phyloP scores from a whole-genome alignment of 192 early-diverging fungal species.

The Coemansia sp. region DNA sequence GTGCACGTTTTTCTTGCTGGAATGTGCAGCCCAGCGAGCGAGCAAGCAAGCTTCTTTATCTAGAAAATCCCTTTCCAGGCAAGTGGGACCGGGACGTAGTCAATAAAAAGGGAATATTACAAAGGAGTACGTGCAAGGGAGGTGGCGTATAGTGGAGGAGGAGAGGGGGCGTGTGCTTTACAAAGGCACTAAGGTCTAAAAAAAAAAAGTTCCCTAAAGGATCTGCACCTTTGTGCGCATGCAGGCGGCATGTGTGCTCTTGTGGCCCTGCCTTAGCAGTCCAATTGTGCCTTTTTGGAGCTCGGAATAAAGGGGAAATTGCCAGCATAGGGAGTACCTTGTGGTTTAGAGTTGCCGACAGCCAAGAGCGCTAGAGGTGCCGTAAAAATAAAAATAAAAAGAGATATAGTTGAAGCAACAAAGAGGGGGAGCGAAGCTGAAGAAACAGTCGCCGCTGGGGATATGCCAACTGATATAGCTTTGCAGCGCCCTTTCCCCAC shows the following conservation, averaged over 20 bases:
- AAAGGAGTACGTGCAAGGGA: slow-evolving; percentile 6
- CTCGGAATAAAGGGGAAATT: neutral
- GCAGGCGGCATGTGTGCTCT: neutral
- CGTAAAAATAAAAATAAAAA: neutral
- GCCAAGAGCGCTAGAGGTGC: neutral
- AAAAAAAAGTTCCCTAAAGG: slow-evolving; percentile 2
- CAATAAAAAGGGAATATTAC: neutral
- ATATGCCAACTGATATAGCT: slow-evolving; percentile 8
- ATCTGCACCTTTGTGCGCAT: slow-evolving; percentile 6
- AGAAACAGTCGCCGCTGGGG: neutral
- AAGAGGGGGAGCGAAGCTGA: neutral
- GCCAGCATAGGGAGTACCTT: neutral
- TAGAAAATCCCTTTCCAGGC: neutral
- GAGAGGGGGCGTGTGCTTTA: neutral
- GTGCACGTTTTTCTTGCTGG: neutral
- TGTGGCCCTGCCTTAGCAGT: neutral
- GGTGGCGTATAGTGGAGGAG: neutral
- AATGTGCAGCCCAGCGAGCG: neutral
- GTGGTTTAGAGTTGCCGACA: neutral
- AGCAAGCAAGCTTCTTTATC: slow-evolving; percentile 4
- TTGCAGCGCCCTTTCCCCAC: neutral
- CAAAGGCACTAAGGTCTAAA: slow-evolving; percentile 7
- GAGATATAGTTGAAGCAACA: neutral
- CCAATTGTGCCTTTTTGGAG: neutral
- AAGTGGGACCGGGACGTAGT: neutral